Percentiles rank a stretch among this genome's conserved stretches.
Conservation (phyloP, 1,284 basidiomycete species). For the Rhizoctonia solani region DNA sequence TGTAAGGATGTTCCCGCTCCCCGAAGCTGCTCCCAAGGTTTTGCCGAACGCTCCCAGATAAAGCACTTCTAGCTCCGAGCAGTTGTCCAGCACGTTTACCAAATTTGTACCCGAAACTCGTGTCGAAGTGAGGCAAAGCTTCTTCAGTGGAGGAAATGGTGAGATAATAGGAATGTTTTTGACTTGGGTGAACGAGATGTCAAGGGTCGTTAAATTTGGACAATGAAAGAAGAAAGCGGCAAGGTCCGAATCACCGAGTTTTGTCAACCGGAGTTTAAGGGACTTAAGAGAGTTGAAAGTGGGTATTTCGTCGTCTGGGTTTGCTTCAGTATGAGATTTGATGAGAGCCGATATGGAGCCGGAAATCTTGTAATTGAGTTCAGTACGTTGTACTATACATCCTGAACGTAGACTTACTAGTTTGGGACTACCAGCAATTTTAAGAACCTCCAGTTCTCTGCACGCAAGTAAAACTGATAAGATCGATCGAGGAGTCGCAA, state of each 20-base stretch:
- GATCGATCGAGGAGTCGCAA: conserved; percentile 55
- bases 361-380: conserved; percentile 55
- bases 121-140: conserved; percentile 66
- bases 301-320: not conserved
- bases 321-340: not conserved
- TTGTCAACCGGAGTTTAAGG: conserved; percentile 56
- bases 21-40: conserved; percentile 50
- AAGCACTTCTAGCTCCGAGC: conserved; percentile 54
- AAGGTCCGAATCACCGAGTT: conserved; percentile 56
- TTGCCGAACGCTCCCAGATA: conserved; percentile 66
- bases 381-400: not conserved
- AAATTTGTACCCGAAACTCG: conserved; percentile 51
- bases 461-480: conserved; percentile 52
- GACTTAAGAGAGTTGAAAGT: conserved; percentile 44
- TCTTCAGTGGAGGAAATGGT: conserved; percentile 50
- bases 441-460: conserved; percentile 57
- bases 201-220: conserved; percentile 58
- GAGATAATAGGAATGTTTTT: conserved; percentile 44
- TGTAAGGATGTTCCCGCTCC: conserved; percentile 56
- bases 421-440: conserved; percentile 62
- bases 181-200: conserved; percentile 66
- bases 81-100: conserved; percentile 48
- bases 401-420: conserved; percentile 52
- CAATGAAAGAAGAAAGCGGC: conserved; percentile 52
- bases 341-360: conserved; percentile 52